A percentile compares a stretch with the other conserved stretches of the same genome.
Evolutionary conservation across 1,284 basidiomycete species (phyloP).

Genomic region (Cryptococcus floricola): DNA sequence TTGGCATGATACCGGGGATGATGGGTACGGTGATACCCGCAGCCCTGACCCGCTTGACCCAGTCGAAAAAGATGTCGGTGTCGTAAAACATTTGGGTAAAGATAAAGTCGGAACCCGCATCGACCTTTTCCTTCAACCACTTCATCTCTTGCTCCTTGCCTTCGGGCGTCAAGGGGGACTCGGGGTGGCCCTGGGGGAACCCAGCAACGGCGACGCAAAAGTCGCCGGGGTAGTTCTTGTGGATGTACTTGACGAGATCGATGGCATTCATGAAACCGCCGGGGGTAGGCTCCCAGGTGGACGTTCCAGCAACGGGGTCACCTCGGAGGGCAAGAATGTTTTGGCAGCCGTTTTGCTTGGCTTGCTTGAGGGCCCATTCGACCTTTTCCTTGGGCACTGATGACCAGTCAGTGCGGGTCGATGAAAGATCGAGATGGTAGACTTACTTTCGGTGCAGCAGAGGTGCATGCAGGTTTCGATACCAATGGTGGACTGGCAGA

Average conservation of each 20-base stretch:
- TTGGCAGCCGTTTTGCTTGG: constrained; percentile 84
- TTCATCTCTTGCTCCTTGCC: constrained; percentile 63
- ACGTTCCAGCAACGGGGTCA: constrained; percentile 82
- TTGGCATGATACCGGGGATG: constrained; percentile 87
- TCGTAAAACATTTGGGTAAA: constrained; percentile 98
- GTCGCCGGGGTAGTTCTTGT: constrained; percentile 73
- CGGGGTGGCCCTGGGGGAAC: constrained; percentile 71
- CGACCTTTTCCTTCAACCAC: constrained; percentile 84
- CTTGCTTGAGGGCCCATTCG: constrained; percentile 79
- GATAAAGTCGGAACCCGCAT: constrained; percentile 93
- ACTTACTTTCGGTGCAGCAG: constrained; percentile 84
- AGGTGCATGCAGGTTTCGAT: constrained; percentile 98
- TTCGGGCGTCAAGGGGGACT: constrained; percentile 55
- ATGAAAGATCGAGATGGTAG: background rate
- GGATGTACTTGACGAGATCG: constrained; percentile 85
- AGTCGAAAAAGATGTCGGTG: constrained; percentile 73
- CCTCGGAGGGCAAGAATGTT: constrained; percentile 95
- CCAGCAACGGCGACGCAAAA: constrained; percentile 93
- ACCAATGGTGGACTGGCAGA: constrained; percentile 84
- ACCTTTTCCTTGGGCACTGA: constrained; percentile 84
- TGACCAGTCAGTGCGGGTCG: background rate
- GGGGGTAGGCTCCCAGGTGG: constrained; percentile 85
- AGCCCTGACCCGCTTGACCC: constrained; percentile 76
- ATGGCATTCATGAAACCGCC: constrained; percentile 84
- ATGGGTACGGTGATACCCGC: constrained; percentile 91